phyloP scores from a whole-genome alignment of 2,329 filamentous ascomycete species.

The Trichoderma brevicompactum region DNA sequence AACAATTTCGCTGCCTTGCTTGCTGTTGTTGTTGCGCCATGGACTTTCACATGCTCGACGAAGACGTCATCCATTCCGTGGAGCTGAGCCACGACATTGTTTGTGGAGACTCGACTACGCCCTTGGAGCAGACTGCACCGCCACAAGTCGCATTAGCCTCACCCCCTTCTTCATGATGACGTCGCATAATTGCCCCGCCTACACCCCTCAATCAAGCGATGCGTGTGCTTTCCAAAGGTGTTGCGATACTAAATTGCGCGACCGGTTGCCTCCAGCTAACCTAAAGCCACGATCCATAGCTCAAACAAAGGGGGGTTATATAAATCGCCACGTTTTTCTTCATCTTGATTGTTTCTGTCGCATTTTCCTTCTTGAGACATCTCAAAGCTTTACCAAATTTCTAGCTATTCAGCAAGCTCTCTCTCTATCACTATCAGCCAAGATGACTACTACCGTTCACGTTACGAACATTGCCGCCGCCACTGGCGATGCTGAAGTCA shows the following conservation, averaged over 20 bases:
- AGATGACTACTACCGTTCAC: slow-evolving; percentile 64
- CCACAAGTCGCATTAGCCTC: slow-evolving; percentile 23
- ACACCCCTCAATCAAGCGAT: slow-evolving; percentile 21
- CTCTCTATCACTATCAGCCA: neutral
- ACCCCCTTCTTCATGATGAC: slow-evolving; percentile 30
- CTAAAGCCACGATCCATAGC: slow-evolving; percentile 21
- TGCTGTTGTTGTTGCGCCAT: too few species aligned
- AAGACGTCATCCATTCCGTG: slow-evolving; percentile 8
- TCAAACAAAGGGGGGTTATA: slow-evolving; percentile 1
- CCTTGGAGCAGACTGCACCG: slow-evolving; percentile 3
- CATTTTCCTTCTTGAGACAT: slow-evolving; percentile 14
- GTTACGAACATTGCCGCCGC: slow-evolving; percentile 85
- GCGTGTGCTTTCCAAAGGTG: slow-evolving; percentile 2
- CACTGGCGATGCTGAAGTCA: slow-evolving; percentile 88
- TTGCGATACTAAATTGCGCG: slow-evolving; percentile 24
- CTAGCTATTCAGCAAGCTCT: neutral
- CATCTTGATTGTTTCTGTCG: neutral
- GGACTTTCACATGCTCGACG: slow-evolving; percentile 4
- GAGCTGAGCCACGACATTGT: slow-evolving; percentile 15
- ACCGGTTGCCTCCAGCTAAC: slow-evolving; percentile 16
- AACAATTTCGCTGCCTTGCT: too few species aligned
- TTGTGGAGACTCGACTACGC: neutral
- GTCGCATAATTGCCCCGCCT: slow-evolving; percentile 29
- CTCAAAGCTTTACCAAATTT: neutral
- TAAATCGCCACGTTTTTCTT: slow-evolving; percentile 24